Evolutionary conservation across 805 yeast genomes (phyloP).

Genomic region (Cyberlindnera mrakii): DNA sequence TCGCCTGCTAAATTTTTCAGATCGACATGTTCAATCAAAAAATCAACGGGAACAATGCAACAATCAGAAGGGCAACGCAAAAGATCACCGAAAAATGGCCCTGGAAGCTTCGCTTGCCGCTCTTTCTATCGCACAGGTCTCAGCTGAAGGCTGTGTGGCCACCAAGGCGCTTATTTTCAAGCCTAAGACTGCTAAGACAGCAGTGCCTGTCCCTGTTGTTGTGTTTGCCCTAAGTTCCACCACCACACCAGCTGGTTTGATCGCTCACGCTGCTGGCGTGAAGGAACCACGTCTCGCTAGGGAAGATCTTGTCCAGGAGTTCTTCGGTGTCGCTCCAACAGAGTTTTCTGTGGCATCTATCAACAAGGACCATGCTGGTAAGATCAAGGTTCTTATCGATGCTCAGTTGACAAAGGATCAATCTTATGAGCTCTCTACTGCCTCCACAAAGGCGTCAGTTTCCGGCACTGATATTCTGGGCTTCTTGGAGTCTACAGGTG

Average conservation of each 20-base stretch:
- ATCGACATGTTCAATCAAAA: background rate
- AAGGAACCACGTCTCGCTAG: conserved; percentile 88
- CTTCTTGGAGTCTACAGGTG: conserved; percentile 44
- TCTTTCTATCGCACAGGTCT: conserved; percentile 52
- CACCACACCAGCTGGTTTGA: conserved; percentile 55
- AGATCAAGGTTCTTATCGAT: conserved; percentile 57
- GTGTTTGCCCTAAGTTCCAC: conserved; percentile 72
- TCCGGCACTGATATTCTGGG: conserved; percentile 41
- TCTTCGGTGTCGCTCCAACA: conserved; percentile 51
- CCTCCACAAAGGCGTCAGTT: conserved; percentile 44
- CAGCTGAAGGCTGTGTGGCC: conserved; percentile 43
- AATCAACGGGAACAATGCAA: background rate
- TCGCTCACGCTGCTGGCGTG: conserved; percentile 62
- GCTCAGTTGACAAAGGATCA: conserved; percentile 28
- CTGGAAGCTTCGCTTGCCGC: conserved; percentile 64
- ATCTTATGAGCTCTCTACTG: conserved; percentile 39
- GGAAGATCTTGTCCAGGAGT: conserved; percentile 66
- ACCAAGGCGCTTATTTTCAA: conserved; percentile 81
- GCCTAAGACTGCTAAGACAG: conserved; percentile 84
- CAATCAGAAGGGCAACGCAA: background rate
- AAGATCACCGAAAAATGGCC: conserved; percentile 41
- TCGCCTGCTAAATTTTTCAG: background rate
- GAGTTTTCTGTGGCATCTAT: conserved; percentile 55
- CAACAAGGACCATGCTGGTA: conserved; percentile 42
- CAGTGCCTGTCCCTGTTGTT: conserved; percentile 71